phyloP scores from a whole-genome alignment of 2,329 filamentous ascomycete species.

The Ceratocystis lukuohia region DNA sequence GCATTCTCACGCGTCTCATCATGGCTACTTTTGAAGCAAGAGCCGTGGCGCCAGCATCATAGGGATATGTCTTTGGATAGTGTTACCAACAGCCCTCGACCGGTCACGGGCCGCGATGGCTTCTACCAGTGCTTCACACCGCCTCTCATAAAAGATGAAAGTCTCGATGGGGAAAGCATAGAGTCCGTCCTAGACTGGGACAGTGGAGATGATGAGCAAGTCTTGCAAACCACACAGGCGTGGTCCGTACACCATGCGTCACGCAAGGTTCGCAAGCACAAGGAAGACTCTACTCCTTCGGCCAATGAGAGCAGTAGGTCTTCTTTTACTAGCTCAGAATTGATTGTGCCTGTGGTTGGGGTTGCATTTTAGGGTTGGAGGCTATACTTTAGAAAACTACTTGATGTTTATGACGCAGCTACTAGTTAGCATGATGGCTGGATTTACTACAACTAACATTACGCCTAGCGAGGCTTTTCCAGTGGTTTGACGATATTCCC shows the following conservation, averaged over 20 bases:
- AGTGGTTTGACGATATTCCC: no score
- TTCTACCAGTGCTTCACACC: conserved; percentile 43
- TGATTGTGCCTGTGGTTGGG: not conserved
- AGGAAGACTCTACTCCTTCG: not conserved
- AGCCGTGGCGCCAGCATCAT: conserved; percentile 27
- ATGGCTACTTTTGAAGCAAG: conserved; percentile 41
- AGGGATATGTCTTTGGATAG: conserved; percentile 23
- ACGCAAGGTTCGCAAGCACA: not conserved
- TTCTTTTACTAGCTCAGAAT: not conserved
- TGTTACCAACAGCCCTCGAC: conserved; percentile 43
- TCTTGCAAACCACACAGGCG: not conserved
- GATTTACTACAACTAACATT: no score
- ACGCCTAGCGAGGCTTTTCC: no score
- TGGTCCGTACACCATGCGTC: not conserved
- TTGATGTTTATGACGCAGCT: not conserved
- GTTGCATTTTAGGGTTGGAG: not conserved
- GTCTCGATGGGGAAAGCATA: not conserved
- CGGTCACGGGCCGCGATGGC: conserved; percentile 38
- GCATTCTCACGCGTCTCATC: conserved; percentile 49
- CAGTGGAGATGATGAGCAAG: not conserved
- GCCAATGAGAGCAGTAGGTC: not conserved
- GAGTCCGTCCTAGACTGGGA: not conserved
- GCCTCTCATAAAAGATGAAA: not conserved
- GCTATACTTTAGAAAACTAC: not conserved
- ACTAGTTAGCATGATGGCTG: no score